Evolutionary conservation across 2,329 filamentous ascomycete species (phyloP).

Genomic region (Microdochium trichocladiopsis): DNA sequence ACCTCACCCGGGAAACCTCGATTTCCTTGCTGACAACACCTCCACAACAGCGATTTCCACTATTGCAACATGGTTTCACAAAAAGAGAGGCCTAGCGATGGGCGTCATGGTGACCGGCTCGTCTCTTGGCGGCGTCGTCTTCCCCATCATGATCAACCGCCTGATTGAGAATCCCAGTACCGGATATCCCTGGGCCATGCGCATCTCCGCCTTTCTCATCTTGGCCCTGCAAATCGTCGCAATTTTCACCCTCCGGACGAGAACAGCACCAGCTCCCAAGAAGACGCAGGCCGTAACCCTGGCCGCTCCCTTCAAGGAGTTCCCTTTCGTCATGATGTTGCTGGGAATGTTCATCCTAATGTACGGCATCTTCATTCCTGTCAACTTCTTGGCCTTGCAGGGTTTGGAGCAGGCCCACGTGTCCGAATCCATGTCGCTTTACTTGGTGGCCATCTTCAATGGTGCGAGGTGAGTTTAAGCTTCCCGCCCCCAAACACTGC

Average conservation of each 20-base stretch:
- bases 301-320: too few species aligned
- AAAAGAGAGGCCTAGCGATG: conserved; percentile 36
- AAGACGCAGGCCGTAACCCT: conserved; percentile 37
- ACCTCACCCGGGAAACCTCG: conserved; percentile 3
- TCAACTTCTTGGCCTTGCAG: conserved; percentile 44
- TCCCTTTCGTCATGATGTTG: too few species aligned
- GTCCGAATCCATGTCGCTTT: conserved; percentile 30
- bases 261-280: conserved; percentile 24
- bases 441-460: conserved; percentile 51
- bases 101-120: too few species aligned
- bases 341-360: too few species aligned
- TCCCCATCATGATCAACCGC: conserved; percentile 51
- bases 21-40: conserved; percentile 22
- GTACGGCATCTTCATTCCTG: conserved; percentile 46
- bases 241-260: conserved; percentile 23
- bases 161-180: conserved; percentile 31
- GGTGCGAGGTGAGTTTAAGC: conserved; percentile 22
- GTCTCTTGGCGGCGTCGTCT: conserved; percentile 43
- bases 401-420: conserved; percentile 33
- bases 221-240: too few species aligned
- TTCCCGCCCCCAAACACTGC: not conserved
- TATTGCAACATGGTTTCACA: conserved; percentile 38
- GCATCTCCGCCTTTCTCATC: conserved; percentile 26
- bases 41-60: conserved; percentile 26
- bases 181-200: conserved; percentile 32